Conservation (phyloP, 75 land plant genomes). For the Ceratopteris richardii region DNA sequence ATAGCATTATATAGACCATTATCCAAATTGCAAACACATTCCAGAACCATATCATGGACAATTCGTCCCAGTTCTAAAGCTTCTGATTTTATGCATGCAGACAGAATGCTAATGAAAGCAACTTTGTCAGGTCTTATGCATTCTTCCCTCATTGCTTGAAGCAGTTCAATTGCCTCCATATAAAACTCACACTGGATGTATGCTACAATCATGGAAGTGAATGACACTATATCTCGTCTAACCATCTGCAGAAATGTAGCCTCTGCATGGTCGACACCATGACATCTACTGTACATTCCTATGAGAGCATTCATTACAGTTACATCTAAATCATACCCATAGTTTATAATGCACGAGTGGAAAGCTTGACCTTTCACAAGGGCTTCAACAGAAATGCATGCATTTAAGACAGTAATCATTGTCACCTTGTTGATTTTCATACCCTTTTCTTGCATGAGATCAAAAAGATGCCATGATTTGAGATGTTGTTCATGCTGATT, state of each 20-base stretch:
- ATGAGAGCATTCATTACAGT: slow-evolving; percentile 22
- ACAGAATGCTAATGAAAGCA: slow-evolving; percentile 15
- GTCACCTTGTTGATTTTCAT: slow-evolving; percentile 23
- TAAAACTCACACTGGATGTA: slow-evolving; percentile 16
- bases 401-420: slow-evolving; percentile 15
- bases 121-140: slow-evolving; percentile 19
- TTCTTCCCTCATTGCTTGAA: slow-evolving; percentile 11
- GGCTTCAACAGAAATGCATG: slow-evolving; percentile 9
- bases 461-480: slow-evolving; percentile 24
- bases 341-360: slow-evolving; percentile 13
- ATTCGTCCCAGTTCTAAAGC: slow-evolving; percentile 16
- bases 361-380: slow-evolving; percentile 6
- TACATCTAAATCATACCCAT: slow-evolving; percentile 10
- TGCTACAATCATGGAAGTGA: slow-evolving; percentile 35
- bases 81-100: slow-evolving; percentile 17
- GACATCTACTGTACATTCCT: slow-evolving; percentile 25
- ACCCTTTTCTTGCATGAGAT: slow-evolving; percentile 27
- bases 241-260: slow-evolving; percentile 14
- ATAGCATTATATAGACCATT: slow-evolving; percentile 28
- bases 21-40: slow-evolving; percentile 14
- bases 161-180: slow-evolving; percentile 14
- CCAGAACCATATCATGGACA: slow-evolving; percentile 22
- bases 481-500: slow-evolving; percentile 25
- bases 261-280: slow-evolving; percentile 11
- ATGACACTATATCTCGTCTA: slow-evolving; percentile 29